Base-by-base conservation (phyloP, 2,329 filamentous ascomycete species). In the Exophiala xenobiotica region DNA sequence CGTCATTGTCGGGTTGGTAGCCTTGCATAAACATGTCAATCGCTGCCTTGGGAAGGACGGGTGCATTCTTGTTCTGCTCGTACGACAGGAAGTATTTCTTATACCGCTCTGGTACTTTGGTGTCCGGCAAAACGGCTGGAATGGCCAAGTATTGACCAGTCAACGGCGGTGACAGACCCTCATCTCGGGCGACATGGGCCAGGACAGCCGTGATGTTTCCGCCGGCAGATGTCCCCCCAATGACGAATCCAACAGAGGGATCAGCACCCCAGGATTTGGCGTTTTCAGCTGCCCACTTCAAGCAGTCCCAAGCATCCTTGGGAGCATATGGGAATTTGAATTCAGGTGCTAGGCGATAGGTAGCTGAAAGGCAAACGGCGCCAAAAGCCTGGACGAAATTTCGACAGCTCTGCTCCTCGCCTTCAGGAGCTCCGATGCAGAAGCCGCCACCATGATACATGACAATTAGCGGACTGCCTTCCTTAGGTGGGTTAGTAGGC, bases 181-280 rank as follows among this genome's bases (percentile, higher is more conserved):
- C 62, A 29, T 71, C 66, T 16, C 67, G 61, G 37, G 67, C 67
- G 8, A 69, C 61, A 48, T 68, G 67, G 1, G 66, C 62, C 27
- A 70, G 52, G 0, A 70, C 66, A 6, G 67, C 67, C 2, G 65
- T 63, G 50, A 62, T 46, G 20, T 61, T 62, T 12, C 56, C 75
- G 7, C 76, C 76, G 0, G 78, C 75, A 8, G 73, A 77, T 1
- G 70, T 68, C 1, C 78, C 77, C 12, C 75, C 75, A 9, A 78
- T 50, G n/a, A 80, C 53, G 54, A 80, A 78, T 0, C 75, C 77
- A 9, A 66, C 65, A 4, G 64, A 62, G 0, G 72, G 68, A 49
- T 77, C 68, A 7, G 71, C 71, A 6, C 67, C 68, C 47, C 16
- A 61, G 27, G 49, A 51, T 11, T 57, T 53, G 14, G 74, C 71